These are phyloP conservation scores for Trametes maxima DNA, from an alignment of 768 basidiomycete genomes.

Conservation along the genomic window DNA sequence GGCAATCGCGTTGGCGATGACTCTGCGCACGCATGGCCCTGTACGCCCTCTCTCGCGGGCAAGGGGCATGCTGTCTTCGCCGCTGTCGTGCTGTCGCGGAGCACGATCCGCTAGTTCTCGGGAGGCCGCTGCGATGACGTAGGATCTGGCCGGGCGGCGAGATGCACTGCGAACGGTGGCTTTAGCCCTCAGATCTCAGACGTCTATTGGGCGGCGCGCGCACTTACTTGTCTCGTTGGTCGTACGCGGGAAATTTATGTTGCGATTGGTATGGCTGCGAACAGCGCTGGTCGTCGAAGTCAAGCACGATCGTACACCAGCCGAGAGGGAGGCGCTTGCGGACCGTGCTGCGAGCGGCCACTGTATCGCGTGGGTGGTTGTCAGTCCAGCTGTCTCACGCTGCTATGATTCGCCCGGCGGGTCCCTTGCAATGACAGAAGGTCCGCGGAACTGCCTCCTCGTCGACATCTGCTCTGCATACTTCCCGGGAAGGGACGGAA, in stretches of 20 bases:
- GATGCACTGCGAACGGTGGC: background rate
- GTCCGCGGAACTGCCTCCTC: background rate
- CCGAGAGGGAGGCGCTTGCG: background rate
- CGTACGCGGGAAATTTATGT: background rate
- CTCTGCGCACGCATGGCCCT: background rate
- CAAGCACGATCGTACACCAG: background rate
- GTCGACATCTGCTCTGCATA: background rate
- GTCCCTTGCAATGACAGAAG: background rate
- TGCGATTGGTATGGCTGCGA: slow-evolving; percentile 1
- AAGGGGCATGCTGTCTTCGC: slow-evolving; percentile 5
- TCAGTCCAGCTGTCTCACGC: background rate
- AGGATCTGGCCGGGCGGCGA: background rate
- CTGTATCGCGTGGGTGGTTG: slow-evolving; percentile 4
- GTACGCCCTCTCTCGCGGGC: background rate
- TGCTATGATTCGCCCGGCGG: background rate
- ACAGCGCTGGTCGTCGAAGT: background rate
- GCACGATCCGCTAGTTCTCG: slow-evolving; percentile 10
- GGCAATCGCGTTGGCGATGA: slow-evolving; percentile 3
- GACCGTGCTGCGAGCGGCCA: background rate
- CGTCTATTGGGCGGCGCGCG: background rate
- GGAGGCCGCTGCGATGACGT: slow-evolving; percentile 5
- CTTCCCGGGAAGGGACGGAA: background rate
- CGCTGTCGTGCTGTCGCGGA: slow-evolving; percentile 1
- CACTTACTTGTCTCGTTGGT: background rate
- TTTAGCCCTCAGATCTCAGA: background rate